Evolutionary conservation across 2,329 filamentous ascomycete genomes (phyloP), one percentile per base, ranked within the genome.

Genomic region (Alternaria postmessia): DNA sequence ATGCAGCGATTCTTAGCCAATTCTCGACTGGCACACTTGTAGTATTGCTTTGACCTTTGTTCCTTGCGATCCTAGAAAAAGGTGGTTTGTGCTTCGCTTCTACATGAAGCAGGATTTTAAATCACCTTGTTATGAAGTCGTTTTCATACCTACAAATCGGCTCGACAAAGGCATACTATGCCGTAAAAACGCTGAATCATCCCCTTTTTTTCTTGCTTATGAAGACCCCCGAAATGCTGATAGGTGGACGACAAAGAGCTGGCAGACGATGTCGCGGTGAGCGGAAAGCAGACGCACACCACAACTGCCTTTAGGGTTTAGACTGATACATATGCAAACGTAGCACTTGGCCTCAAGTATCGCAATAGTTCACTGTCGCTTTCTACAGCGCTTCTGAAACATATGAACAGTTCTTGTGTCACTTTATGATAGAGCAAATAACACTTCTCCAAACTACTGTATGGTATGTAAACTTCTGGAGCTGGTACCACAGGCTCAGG

Each of bases 291-390:
- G 11, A 34, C 11, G 12, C 0, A 34, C 32, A 14, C 32, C 12
- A 14, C 5, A 5, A 1, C 32, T 34, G 32, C 11, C 11, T 0
- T 0, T 34, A 34, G 5, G 5, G 0, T 34, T 0, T 3, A 16
- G 32, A 34, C 32, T 34, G 11, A 34, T 34, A 0, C n/a, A 20
- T n/a, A 11, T 20, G n/a, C 36, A 9, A 39, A 3, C 7, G n/a
- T 3, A 20, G 36, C 36, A 39, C 7, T 11, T 39, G 4, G 7
- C 36, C 38, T 41, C 7, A 2, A 4, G 9, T 22, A 5, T 22
- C 39, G 18, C 39, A 22, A 22, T 7, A 22, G 9, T 7, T 41
- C 3, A 5, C 18, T 22, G 18, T 18, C 18, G 2, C 39, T 41
- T 22, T 22, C 8, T 5, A 41, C 18, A 18, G 24, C 18, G 18